Base-by-base conservation (phyloP, 495 filamentous ascomycete genomes). In the Lasiosphaeris hirsuta region DNA sequence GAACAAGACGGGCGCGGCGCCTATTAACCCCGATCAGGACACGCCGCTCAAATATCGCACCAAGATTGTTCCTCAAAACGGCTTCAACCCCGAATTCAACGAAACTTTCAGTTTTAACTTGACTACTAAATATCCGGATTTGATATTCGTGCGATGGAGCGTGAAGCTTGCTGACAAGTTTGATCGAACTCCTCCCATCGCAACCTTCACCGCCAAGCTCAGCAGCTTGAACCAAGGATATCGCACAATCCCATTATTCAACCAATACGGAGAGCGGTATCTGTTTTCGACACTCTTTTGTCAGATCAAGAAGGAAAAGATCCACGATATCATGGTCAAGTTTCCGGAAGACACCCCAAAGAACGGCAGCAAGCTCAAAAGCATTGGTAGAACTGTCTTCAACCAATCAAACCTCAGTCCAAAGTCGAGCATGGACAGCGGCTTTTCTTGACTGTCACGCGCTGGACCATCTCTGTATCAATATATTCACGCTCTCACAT, bases 251-350 rank as follows among this genome's bases (percentile, higher is more conserved):
- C 94, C 93, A n/a, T 79, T 98, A n/a, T 86, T 86, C 64, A 89
- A 96, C 70, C 78, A 81, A 43, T 88, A 90, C 55, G 94, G 93
- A 51, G 91, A 97, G 54, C 90, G 89, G 59, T 97, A 91, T 68
- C 77, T 96, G 18, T 95, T 95, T 71, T 96, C 94, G n/a, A 95
- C 90, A 0, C 75, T 98, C 36, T 96, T 98, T 73, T 94, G 90
- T 71, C 84, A 83, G 56, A 89, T 97, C 70, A 83, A 84, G 54
- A 90, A 84, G 41, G 75, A 76, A 19, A 77, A 77, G n/a, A 68
- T 77, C n/a, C 76, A 74, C 3, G 77, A 75, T 42, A 69, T 82
- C 54, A 81, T 84, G 63, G 69, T 81, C 41, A 67, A 77, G 8
- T 72, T 72, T 35, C 69, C 75, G 11, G 66, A 62, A 34, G 72